A percentile compares a stretch with the other conserved stretches of the same genome.
Conservation (phyloP, 345 rosid species). For the Eucalyptus marginata region DNA sequence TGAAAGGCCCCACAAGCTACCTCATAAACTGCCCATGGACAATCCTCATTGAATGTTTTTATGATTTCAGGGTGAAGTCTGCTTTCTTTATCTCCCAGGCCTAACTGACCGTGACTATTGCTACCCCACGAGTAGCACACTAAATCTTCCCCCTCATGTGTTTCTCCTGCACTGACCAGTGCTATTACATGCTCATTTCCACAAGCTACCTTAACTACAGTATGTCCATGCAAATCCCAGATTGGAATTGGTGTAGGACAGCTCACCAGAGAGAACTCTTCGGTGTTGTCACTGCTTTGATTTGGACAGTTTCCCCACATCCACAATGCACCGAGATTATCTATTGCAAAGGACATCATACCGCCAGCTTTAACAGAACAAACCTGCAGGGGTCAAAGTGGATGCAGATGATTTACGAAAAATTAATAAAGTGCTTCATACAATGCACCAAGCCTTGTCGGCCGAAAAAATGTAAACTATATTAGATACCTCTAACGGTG, state of each 20-base stretch:
- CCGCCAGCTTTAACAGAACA: conserved; percentile 73
- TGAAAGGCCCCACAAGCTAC: conserved; percentile 85
- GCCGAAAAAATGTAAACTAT: not conserved
- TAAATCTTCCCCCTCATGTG: conserved; percentile 25
- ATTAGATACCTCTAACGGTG: conserved; percentile 32
- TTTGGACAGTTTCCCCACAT: conserved; percentile 87
- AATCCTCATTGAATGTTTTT: conserved; percentile 35
- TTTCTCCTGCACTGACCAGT: conserved; percentile 46
- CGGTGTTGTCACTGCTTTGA: conserved; percentile 14
- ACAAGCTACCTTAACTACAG: conserved; percentile 86
- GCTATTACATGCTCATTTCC: conserved; percentile 84
- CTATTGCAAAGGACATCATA: conserved; percentile 86
- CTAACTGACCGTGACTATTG: conserved; percentile 75
- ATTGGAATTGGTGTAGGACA: conserved; percentile 43
- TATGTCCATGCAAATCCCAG: conserved; percentile 51
- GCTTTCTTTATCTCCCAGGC: conserved; percentile 59
- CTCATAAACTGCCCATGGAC: conserved; percentile 48
- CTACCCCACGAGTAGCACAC: conserved; percentile 78
- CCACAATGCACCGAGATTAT: conserved; percentile 66
- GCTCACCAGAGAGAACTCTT: conserved; percentile 33
- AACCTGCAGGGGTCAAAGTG: conserved; percentile 21
- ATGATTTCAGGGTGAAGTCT: conserved; percentile 47
- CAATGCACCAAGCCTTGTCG: not conserved
- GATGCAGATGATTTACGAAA: not conserved
- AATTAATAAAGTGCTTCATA: not conserved